Percentiles rank a stretch among this genome's conserved stretches.
Evolutionary conservation across 2,329 filamentous ascomycete genomes (phyloP).

Genomic region (Alternaria triticina): DNA sequence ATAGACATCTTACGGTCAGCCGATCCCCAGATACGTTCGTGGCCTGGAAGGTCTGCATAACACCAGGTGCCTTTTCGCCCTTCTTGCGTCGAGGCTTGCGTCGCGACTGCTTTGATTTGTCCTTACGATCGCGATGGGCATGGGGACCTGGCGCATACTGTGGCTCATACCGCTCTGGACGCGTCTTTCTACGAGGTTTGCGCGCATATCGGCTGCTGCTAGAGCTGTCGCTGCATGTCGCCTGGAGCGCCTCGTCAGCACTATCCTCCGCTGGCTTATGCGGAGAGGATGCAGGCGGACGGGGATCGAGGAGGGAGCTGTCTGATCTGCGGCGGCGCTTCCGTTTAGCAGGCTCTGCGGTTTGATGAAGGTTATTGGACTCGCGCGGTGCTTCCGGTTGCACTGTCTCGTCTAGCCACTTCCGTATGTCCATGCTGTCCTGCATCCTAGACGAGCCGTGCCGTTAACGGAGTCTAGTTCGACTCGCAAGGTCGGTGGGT

Average conservation of each 20-base stretch:
- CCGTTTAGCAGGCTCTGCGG: conserved; percentile 8
- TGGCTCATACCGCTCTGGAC: conserved; percentile 52
- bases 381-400: conserved; percentile 40
- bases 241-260: conserved; percentile 23
- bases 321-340: conserved; percentile 47
- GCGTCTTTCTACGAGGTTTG: conserved; percentile 55
- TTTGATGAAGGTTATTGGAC: conserved; percentile 17
- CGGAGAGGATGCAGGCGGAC: conserved; percentile 15
- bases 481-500: conserved; percentile 11
- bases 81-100: conserved; percentile 47
- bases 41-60: conserved; percentile 54
- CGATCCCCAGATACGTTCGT: conserved; percentile 54
- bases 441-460: conserved; percentile 28
- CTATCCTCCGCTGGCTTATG: conserved; percentile 7
- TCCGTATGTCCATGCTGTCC: conserved; percentile 52
- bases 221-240: conserved; percentile 19
- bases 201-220: conserved; percentile 48
- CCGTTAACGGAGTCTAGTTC: conserved; percentile 14
- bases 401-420: conserved; percentile 53
- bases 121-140: conserved; percentile 21
- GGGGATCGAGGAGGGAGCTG: conserved; percentile 46
- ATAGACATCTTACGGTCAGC: conserved; percentile 52
- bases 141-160: conserved; percentile 47
- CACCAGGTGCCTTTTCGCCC: conserved; percentile 42
- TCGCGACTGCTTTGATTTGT: conserved; percentile 40